Evolutionary conservation across 306 rosid species (phyloP), one percentile per base, ranked within the genome.

Genomic region (Lathyrus aphaca): DNA sequence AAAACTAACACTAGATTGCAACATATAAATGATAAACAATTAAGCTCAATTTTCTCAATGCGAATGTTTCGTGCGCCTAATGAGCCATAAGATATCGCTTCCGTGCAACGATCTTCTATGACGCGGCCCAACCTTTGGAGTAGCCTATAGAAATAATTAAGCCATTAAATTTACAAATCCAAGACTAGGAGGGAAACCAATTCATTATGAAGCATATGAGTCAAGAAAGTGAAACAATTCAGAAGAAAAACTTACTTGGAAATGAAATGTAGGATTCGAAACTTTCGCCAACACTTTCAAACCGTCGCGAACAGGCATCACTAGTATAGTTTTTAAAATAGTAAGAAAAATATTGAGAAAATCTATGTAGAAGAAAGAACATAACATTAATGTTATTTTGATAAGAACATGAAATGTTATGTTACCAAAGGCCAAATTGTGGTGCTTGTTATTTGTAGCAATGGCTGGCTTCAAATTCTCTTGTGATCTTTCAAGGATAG

Each of bases 221-320:
- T 8, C 40, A 64, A 18, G 63, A 44, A 48, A 38, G 11, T 6
- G 18, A 59, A 46, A 70, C 64, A 51, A 4, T 29, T 35, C 39
- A 23, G 17, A 62, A 51, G 35, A 57, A 32, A 57, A 57, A 69
- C 79, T 71, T 70, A 88, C 96, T 83, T 90, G 96, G 72, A 90
- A 89, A 66, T 93, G 83, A 76, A 92, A 90, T 55, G 85, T 70
- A 50, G 92, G 80, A 68, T 81, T 88, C 63, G 86, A 81, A 38
- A 75, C 85, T 69, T 84, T 85, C 19, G 93, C 79, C 51, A 82
- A 77, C 17, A 79, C 72, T 17, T 89, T 83, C 53, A 85, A 68
- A 49, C 86, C 83, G 32, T 85, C 90, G n/a, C 54, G 59, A 71
- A 77, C 83, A n/a, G 95, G 91, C 50, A 79, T 71, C 82, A 68